Evolutionary conservation across 1,284 basidiomycete genomes (phyloP), one percentile per base, ranked within the genome.

Genomic region (Papiliotrema terrestris): DNA sequence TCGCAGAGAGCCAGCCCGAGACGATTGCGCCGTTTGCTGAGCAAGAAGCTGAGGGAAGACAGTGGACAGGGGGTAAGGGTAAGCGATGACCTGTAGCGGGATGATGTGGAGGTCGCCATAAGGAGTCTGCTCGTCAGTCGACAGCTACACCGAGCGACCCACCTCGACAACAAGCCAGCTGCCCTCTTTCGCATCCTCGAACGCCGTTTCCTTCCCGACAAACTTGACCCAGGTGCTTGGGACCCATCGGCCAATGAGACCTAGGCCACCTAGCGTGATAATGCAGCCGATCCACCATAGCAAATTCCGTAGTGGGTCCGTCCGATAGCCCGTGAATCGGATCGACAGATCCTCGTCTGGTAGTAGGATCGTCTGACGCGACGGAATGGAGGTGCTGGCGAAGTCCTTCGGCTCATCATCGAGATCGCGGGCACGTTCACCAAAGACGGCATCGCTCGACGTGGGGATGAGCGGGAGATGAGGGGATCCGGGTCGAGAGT

Each of bases 321-420:
- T 83, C 65, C 88, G 86, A 69, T 92, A 95, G n/a, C 93, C 93
- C 17, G 91, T 83, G 68, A 99, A 88, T 8, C 91, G 86, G 52
- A 98, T 83, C 15, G 87, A 87, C 42, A 84, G 83, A 68, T 98
- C 96, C 74, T 99, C 96, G 66, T 98, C 96, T 3, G 86, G 80
- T 25, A 98, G 82, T 67, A 93, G 85, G 38, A 98, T 82, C 2
- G 85, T 88, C 76, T 99, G 96, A 55, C 91, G 57, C 4, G 71
- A 74, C 1, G 70, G 66, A 1, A 70, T 60, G 14, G 68, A 51
- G 0, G 59, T 52, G 23, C 63, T 61, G 25, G 62, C 66, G 52
- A 75, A 77, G 51, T 74, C 70, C 47, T 70, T 72, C 20, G 67
- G 63, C 49, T 72, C 65, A 17, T 60, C 56, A 25, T 48, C 53